These are phyloP conservation scores for Nakazawaea populi DNA, from an alignment of 805 yeast genomes.

Conservation along the genomic window DNA sequence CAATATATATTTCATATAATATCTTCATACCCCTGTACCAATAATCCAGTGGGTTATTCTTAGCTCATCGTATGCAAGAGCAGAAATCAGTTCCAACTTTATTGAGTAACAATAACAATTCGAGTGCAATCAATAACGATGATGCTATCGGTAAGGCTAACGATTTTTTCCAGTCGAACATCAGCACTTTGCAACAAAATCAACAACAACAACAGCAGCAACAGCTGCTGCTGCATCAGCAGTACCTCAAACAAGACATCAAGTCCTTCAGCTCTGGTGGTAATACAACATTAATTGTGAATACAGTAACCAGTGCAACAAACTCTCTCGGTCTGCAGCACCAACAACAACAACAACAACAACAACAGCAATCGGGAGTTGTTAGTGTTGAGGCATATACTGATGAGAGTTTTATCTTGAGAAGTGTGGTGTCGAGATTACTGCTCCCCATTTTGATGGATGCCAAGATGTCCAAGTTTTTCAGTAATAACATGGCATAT, in stretches of 20 bases:
- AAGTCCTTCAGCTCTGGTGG: background rate
- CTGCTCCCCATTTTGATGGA: slow-evolving; percentile 8
- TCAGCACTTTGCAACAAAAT: background rate
- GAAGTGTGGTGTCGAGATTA: slow-evolving; percentile 5
- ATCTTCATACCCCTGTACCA: background rate
- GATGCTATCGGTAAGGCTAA: background rate
- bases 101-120: background rate
- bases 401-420: background rate
- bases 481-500: slow-evolving; percentile 4
- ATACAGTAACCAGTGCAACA: too few relatives aligned
- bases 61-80: background rate
- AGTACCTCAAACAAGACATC: too few relatives aligned
- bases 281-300: too few relatives aligned
- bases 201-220: too few relatives aligned
- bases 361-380: too few relatives aligned
- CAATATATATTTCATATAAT: background rate
- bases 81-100: background rate
- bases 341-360: too few relatives aligned
- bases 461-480: slow-evolving; percentile 5
- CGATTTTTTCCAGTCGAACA: background rate
- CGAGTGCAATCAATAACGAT: background rate
- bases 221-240: too few relatives aligned
- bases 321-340: too few relatives aligned
- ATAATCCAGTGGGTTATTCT: too few relatives aligned
- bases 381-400: too few relatives aligned